Conservation (phyloP, 805 yeast species). For the Metschnikowia lochheadii region DNA sequence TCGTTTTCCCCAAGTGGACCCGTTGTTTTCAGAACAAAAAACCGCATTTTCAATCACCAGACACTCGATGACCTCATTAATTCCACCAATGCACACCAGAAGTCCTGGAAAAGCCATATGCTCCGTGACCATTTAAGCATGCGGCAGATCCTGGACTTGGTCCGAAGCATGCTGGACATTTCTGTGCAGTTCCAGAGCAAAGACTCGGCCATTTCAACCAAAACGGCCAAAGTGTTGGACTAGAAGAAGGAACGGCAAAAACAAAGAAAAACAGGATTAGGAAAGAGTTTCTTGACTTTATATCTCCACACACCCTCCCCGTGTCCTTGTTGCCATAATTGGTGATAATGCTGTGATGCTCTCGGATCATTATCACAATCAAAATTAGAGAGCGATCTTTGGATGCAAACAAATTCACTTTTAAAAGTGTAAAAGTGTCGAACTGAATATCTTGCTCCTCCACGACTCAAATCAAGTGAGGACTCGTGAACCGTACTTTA, state of each 20-base stretch:
- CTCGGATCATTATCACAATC: no score
- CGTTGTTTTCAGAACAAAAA: conserved; percentile 55
- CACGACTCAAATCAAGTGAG: conserved; percentile 38
- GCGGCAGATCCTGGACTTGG: conserved; percentile 38
- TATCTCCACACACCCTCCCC: no score
- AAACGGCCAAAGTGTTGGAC: conserved; percentile 68
- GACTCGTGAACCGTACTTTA: no score
- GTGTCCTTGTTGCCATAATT: no score
- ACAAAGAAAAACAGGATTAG: no score
- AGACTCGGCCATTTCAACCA: conserved; percentile 47
- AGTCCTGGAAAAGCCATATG: conserved; percentile 42
- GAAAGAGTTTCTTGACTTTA: no score
- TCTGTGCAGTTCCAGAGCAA: conserved; percentile 51
- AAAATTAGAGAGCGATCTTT: conserved; percentile 46
- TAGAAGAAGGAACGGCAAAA: no score
- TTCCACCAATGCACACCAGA: conserved; percentile 49
- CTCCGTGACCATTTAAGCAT: conserved; percentile 29
- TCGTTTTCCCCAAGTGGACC: conserved; percentile 48
- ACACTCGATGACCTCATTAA: conserved; percentile 60
- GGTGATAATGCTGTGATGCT: no score
- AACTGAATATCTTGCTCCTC: conserved; percentile 35
- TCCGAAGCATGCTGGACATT: conserved; percentile 52
- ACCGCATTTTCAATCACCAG: conserved; percentile 67
- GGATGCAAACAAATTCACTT: conserved; percentile 56
- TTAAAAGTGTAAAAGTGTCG: conserved; percentile 30